phyloP scores from a whole-genome alignment of 345 rosid genomes.

The Angophora floribunda region DNA sequence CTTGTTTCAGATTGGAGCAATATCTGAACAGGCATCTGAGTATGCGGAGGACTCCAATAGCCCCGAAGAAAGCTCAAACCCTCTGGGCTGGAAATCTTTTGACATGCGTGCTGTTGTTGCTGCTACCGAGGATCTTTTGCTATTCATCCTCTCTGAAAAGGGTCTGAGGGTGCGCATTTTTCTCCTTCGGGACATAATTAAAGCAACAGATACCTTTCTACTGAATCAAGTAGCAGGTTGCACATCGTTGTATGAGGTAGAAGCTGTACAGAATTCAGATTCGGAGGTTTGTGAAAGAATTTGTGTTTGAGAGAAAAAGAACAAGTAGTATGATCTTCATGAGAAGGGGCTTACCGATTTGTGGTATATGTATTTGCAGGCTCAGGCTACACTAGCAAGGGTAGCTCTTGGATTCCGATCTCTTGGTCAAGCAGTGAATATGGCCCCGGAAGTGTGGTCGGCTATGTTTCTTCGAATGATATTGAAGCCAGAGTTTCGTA shows the following conservation, averaged over 20 bases:
- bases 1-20: conserved; percentile 65
- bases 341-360: neutral
- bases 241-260: conserved; percentile 4
- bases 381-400: conserved; percentile 27
- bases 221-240: conserved; percentile 32
- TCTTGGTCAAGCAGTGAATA: conserved; percentile 48
- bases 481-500: conserved; percentile 50
- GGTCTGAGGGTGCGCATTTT: conserved; percentile 75
- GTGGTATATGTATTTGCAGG: conserved; percentile 18
- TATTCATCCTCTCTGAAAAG: conserved; percentile 72
- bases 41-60: conserved; percentile 24
- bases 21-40: conserved; percentile 73
- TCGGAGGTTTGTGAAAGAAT: conserved; percentile 27
- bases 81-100: conserved; percentile 66
- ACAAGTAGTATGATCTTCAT: neutral
- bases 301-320: neutral
- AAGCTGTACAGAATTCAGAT: conserved; percentile 6
- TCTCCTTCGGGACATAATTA: conserved; percentile 68
- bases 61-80: conserved; percentile 11
- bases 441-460: conserved; percentile 80
- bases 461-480: conserved; percentile 61
- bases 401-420: conserved; percentile 46
- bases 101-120: conserved; percentile 80
- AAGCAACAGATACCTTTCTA: conserved; percentile 50
- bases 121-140: conserved; percentile 85